Percentiles rank a stretch among this genome's conserved stretches.
phyloP scores from a whole-genome alignment of 306 rosid species.

The Prunus salicina region DNA sequence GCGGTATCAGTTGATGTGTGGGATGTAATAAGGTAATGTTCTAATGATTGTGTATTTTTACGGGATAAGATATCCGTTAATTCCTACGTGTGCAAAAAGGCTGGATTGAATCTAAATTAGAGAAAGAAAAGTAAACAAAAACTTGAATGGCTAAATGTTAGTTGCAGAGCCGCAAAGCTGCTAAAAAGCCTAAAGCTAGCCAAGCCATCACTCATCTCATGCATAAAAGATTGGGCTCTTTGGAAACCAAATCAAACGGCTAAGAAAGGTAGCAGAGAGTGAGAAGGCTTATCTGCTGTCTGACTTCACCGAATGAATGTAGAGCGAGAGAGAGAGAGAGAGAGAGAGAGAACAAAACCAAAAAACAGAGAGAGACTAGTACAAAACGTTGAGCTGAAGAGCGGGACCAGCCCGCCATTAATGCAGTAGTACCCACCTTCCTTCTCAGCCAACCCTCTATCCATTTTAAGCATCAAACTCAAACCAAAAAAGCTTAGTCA shows the following conservation, averaged over 20 bases:
- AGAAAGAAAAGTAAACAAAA: not conserved
- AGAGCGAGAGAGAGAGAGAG: not conserved
- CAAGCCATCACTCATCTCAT: conserved; percentile 11
- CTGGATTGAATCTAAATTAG: not conserved
- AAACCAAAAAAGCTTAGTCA: conserved; percentile 19
- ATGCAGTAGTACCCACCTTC: conserved; percentile 30
- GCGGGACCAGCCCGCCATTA: conserved; percentile 37
- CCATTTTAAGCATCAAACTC: conserved; percentile 20
- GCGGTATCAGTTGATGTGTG: too few relatives aligned
- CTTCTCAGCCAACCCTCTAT: conserved; percentile 5
- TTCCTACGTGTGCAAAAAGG: not conserved
- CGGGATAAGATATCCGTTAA: not conserved
- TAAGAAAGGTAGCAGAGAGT: not conserved
- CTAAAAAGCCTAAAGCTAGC: conserved; percentile 1
- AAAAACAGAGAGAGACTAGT: not conserved
- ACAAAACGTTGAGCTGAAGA: conserved; percentile 9
- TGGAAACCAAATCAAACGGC: conserved; percentile 23
- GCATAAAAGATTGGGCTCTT: not conserved
- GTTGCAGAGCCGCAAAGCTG: not conserved
- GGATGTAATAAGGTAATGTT: too few relatives aligned
- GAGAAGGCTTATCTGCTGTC: conserved; percentile 10
- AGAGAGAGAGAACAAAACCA: not conserved
- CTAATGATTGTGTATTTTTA: not conserved
- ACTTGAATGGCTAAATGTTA: not conserved
- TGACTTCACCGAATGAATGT: not conserved